Conservation (phyloP, 2,329 filamentous ascomycete genomes). For the Verticillium alfalfae region DNA sequence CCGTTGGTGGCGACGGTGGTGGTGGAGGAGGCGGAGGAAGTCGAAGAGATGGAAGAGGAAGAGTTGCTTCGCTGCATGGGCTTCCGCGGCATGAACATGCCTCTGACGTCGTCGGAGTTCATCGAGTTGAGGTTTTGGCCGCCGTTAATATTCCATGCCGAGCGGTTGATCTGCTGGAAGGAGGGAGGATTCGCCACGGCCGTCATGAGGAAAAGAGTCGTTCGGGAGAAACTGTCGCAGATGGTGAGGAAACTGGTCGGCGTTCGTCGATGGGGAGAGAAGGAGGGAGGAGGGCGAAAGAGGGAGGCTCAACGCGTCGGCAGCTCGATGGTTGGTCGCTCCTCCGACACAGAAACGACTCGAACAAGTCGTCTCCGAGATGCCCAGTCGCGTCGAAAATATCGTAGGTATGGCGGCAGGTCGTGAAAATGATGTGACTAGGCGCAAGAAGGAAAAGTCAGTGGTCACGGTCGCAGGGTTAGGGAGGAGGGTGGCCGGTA, state of each 20-base stretch:
- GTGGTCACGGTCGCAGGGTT: background rate
- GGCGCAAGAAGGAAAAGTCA: background rate
- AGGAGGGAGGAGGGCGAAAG: background rate
- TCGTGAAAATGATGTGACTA: background rate
- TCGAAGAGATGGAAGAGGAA: constrained; percentile 76
- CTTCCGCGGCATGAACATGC: constrained; percentile 88
- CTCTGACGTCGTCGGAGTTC: constrained; percentile 77
- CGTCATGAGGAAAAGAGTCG: constrained; percentile 51
- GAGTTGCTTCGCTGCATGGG: constrained; percentile 82
- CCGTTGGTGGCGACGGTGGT: constrained; percentile 60
- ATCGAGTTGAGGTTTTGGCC: constrained; percentile 54
- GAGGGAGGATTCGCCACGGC: constrained; percentile 61
- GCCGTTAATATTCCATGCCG: constrained; percentile 61
- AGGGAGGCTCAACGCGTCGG: background rate
- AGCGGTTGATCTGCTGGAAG: constrained; percentile 58
- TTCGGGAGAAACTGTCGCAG: background rate
- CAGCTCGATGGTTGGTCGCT: background rate
- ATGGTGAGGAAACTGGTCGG: background rate
- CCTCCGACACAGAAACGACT: background rate
- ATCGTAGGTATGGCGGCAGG: background rate
- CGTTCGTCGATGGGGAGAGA: background rate
- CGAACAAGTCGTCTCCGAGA: background rate
- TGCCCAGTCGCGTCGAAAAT: background rate
- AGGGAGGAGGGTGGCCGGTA: background rate
- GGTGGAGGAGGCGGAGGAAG: constrained; percentile 51